phyloP scores from a whole-genome alignment of 2,329 filamentous ascomycete genomes.

The Verticillium albo-atrum region DNA sequence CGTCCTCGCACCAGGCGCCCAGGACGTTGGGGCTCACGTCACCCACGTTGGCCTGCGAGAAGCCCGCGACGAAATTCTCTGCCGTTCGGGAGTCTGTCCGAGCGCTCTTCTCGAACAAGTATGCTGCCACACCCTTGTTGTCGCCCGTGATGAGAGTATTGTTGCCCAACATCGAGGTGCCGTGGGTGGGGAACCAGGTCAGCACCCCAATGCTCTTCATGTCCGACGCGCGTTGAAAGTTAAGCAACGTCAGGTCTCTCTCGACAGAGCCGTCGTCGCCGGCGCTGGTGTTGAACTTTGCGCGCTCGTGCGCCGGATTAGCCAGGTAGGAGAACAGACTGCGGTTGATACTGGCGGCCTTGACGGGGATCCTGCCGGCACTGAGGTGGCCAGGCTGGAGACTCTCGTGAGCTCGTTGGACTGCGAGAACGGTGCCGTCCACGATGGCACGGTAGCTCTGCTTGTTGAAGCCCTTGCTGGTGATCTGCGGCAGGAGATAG shows the following conservation, averaged over 20 bases:
- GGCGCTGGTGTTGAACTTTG: conserved; percentile 48
- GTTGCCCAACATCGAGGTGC: conserved; percentile 84
- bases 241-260: conserved; percentile 73
- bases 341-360: conserved; percentile 75
- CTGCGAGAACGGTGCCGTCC: conserved; percentile 74
- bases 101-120: conserved; percentile 73
- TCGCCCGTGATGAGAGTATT: conserved; percentile 86
- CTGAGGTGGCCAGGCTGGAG: conserved; percentile 56
- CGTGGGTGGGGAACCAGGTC: conserved; percentile 89
- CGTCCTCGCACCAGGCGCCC: conserved; percentile 84
- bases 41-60: conserved; percentile 86
- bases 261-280: conserved; percentile 49
- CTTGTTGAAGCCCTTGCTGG: conserved; percentile 77
- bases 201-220: conserved; percentile 73
- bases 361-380: conserved; percentile 56
- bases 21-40: conserved; percentile 83
- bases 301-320: conserved; percentile 71
- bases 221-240: conserved; percentile 67
- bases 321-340: conserved; percentile 81
- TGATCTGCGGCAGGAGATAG: conserved; percentile 85
- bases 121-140: conserved; percentile 88
- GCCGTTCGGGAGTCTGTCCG: conserved; percentile 46
- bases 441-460: conserved; percentile 86
- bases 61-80: conserved; percentile 76
- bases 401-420: conserved; percentile 68